Base-by-base conservation (phyloP, 441 rosid species). In the Populus hybrid region DNA sequence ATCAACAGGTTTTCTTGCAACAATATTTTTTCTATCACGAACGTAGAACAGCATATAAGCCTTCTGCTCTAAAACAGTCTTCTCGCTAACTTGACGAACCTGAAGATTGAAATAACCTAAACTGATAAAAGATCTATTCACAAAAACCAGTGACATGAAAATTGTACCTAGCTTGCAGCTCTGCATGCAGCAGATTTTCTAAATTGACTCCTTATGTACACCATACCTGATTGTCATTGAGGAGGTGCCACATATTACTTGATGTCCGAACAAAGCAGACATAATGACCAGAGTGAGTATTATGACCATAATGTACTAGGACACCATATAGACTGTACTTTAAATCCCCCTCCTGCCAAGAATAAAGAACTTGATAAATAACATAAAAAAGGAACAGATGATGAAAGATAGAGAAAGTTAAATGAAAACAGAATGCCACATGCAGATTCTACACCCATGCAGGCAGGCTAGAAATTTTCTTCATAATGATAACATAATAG, bases 21-120 rank as follows among this genome's bases (percentile, higher is more conserved):
- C 79, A 78, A 81, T 77, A 84, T 84, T 84, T 82, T 78, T 90
- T 87, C 92, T 84, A 79, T 92, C 97, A 70, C 94, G 97, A 70
- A 96, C 98, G 88, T 96, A 96, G 83, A 96, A 96, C 78, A 96
- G 67, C 99, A 96, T 96, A 83, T 94, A 96, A 63, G 99, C 99
- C 87, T 96, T 94, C 86, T 96, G 98, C 19, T 91, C 85, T 69
- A 94, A 82, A 78, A 96, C 98, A 42, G 85, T 81, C 76, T 85
- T 91, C 88, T 96, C 98, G 64, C 90, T 86, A 78, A 92, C 99
- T 82, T 86, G 96, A 75, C 75, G 24, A 79, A 95, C 98, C 99
- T 94, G 93, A 77, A 76, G 78, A 87, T 79, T 23, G 75, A 84
- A 76, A 79, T 21, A 73, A 69, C 36, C 66, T 57, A 21, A 50